These are phyloP conservation scores for Ananas comosus DNA, from an alignment of 176 grass and related monocot genomes.

Conservation along the genomic window DNA sequence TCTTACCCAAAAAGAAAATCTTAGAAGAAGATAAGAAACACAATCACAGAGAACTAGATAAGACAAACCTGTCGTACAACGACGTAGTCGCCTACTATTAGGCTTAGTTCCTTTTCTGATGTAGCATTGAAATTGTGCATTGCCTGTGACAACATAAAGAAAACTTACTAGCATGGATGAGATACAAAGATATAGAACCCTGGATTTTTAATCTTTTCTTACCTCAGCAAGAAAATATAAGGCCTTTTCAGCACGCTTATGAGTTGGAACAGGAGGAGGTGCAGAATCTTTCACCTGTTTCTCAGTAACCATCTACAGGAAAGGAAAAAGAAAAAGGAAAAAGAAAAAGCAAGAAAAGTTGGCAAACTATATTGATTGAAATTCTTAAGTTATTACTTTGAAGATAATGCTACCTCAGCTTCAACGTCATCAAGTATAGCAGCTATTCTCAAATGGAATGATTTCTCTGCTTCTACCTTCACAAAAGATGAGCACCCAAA, in stretches of 20 bases:
- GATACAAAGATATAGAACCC: background rate
- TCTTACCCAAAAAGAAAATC: background rate
- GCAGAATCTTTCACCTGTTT: constrained; percentile 95
- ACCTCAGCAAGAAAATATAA: constrained; percentile 98
- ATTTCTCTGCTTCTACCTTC: constrained; percentile 98
- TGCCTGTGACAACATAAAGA: constrained; percentile 46
- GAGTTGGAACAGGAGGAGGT: constrained; percentile 54
- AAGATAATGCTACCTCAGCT: constrained; percentile 63
- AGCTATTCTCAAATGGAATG: constrained; percentile 82
- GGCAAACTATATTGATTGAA: background rate
- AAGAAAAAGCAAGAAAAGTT: constrained; percentile 10
- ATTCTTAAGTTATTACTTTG: constrained; percentile 9
- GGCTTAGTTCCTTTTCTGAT: constrained; percentile 78
- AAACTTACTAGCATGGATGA: constrained; percentile 4
- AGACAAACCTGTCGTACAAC: constrained; percentile 83
- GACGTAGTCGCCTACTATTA: constrained; percentile 94
- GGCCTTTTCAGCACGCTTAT: constrained; percentile 80
- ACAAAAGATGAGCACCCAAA: constrained; percentile 22
- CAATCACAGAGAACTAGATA: background rate
- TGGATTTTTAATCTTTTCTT: constrained; percentile 13
- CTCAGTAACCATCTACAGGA: constrained; percentile 70
- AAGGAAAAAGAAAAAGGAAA: constrained; percentile 15
- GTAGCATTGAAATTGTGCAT: constrained; percentile 80
- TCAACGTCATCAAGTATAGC: constrained; percentile 93
- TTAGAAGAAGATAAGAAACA: background rate